Conservation (phyloP, 441 rosid species). For the Adansonia gregorii region DNA sequence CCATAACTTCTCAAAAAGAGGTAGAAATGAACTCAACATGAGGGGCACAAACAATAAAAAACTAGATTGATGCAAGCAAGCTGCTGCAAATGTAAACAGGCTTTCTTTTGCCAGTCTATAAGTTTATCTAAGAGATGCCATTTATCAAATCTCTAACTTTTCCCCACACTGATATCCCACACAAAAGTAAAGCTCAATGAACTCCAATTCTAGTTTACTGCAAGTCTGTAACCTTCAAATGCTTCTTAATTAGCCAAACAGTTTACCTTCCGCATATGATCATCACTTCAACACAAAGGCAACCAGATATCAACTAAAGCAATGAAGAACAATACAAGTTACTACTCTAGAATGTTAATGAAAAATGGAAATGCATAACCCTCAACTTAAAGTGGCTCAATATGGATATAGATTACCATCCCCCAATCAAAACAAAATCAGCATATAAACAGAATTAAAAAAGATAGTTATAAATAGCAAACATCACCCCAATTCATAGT, state of each 20-base stretch:
- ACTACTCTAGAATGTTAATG: background rate
- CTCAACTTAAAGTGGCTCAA: constrained; percentile 1
- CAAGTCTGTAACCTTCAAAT: background rate
- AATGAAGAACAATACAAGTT: background rate
- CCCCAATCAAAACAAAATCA: background rate
- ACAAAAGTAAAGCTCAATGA: background rate
- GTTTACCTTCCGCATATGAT: background rate
- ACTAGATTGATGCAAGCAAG: background rate
- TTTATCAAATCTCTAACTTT: background rate
- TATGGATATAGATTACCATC: background rate
- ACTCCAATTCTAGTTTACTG: background rate
- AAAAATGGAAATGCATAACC: background rate
- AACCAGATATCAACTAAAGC: constrained; percentile 1
- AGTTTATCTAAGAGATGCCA: background rate
- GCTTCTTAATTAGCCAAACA: constrained; percentile 5
- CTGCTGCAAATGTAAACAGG: background rate
- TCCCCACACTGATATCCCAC: background rate
- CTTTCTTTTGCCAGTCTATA: background rate
- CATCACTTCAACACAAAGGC: background rate
- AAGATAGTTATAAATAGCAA: background rate
- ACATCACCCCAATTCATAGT: background rate
- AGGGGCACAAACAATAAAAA: background rate
- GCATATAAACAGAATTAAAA: background rate
- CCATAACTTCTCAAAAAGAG: too few relatives aligned
- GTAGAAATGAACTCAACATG: background rate